Evolutionary conservation across 2,329 filamentous ascomycete species (phyloP), one percentile per base, ranked within the genome.

Genomic region (Fusarium agapanthi): DNA sequence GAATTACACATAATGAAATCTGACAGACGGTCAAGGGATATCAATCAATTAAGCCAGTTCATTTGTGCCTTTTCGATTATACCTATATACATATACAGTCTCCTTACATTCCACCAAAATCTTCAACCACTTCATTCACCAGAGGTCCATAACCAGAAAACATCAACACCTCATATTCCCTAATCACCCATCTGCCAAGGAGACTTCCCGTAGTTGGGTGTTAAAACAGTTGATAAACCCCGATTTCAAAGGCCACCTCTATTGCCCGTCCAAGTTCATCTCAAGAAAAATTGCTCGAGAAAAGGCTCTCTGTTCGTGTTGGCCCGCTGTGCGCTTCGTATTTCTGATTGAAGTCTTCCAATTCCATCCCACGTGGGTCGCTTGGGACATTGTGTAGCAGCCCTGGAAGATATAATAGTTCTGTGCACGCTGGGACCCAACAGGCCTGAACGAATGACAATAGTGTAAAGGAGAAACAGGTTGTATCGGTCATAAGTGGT

Each of bases 21-120:
- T 54, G 34, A 13, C 34, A n/a, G 41, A 47, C 38, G 24, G 34
- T 22, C 24, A 16, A 48, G 24, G 8, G 20, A 37, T 22, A 57
- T 9, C 20, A 50, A 12, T 18, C 22, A 37, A 44, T 26, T 20
- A 60, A 53, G 58, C 48, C 28, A 34, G n/a, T 35, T 69, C 57
- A 57, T 56, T 50, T 47, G 38, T 57, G 47, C 51, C 65, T 59
- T 51, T 43, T 57, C 18, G 40, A 16, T 51, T 53, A 41, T 26
- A 38, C 32, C 51, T 72, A 69, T 69, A 58, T 61, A 67, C 38
- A 67, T 40, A 60, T 47, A 66, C 65, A 64, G 28, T 55, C 44
- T 43, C 56, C 44, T 56, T n/a, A n/a, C 53, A 45, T 61, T 41
- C 66, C 56, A 48, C 34, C 30, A 34, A 38, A 38, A 28, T 38